phyloP scores from a whole-genome alignment of 2,329 filamentous ascomycete genomes.

The Cercospora zeae-maydis region DNA sequence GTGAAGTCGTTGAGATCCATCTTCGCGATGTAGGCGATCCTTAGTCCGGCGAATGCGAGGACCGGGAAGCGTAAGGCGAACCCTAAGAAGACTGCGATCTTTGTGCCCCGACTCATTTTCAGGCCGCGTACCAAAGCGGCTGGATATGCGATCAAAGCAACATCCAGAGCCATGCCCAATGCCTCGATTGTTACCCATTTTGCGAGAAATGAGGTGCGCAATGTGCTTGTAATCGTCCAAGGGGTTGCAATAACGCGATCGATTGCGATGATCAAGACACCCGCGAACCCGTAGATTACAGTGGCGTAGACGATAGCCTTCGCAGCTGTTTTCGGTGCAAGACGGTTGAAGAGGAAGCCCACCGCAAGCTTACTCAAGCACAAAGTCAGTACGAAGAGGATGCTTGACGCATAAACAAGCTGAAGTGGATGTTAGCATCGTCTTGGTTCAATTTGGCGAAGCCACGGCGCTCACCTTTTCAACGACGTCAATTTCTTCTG shows the following conservation, averaged over 20 bases:
- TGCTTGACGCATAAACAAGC: slow-evolving; percentile 19
- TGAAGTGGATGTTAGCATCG: neutral
- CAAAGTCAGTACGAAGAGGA: slow-evolving; percentile 17
- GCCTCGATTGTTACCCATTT: slow-evolving; percentile 8
- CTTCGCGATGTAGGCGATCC: slow-evolving; percentile 9
- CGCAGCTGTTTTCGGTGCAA: slow-evolving; percentile 13
- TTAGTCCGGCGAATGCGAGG: slow-evolving; percentile 14
- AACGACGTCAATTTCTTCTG: neutral
- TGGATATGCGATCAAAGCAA: slow-evolving; percentile 9
- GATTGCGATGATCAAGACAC: neutral
- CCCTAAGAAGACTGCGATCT: slow-evolving; percentile 18
- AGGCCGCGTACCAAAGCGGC: slow-evolving; percentile 17
- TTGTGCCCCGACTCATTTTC: slow-evolving; percentile 19
- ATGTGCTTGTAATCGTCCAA: slow-evolving; percentile 2
- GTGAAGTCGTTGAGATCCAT: slow-evolving; percentile 16
- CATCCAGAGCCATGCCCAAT: slow-evolving; percentile 13
- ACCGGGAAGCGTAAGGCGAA: slow-evolving; percentile 19
- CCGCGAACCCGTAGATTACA: slow-evolving; percentile 1
- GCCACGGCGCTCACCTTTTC: neutral
- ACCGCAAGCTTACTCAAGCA: slow-evolving; percentile 22
- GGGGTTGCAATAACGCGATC: neutral
- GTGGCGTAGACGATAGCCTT: neutral
- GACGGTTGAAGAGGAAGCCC: slow-evolving; percentile 16
- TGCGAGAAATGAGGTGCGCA: slow-evolving; percentile 3
- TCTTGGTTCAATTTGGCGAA: neutral